Base-by-base conservation (phyloP, 495 filamentous ascomycete species). In the Aspergillus hancockii region DNA sequence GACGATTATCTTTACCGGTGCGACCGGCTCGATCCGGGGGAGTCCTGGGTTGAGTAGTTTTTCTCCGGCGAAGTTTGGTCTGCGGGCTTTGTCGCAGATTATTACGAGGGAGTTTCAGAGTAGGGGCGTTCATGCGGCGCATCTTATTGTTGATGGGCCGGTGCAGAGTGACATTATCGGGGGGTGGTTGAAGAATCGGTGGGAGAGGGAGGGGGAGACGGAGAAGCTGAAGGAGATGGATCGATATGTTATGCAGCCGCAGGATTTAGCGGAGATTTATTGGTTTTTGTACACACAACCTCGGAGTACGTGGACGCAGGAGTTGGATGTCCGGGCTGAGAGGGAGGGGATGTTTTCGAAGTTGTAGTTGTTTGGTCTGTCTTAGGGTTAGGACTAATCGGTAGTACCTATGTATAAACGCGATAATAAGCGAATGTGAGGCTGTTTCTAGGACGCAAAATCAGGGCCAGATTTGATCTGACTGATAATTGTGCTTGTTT, bases 151-250 rank as follows among this genome's bases (percentile, higher is more conserved):
- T 12, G 69, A 72, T 61, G 65, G 69, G 36, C 69, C 65, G 16
- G 66, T 79, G 21, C 73, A 78, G 68, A 71, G 75, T 52, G 73
- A 79, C 52, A 55, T 79, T 40, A 73, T 79, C 56, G 72, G 72
- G 40, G 74, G 74, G 49, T 67, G 76, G 22, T 69, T 69, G 53
- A 61, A 62, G 54, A 65, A 69, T 59, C 69, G 75, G 60, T 67
- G 74, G 65, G 70, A 70, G 59, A 68, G 61, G 58, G 67, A 61
- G 18, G 65, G 64, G 23, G 69, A 61, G 57, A 58, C 40, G 25
- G 63, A 65, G 49, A 67, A 65, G 23, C 41, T 72, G 53, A 14
- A 54, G 21, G 63, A 72, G 22, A 60, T 59, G 18, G 69, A 72
- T 21, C 49, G 54, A 21, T 63, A 68, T 67, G 38, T 72, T 14